A percentile compares a stretch with the other conserved stretches of the same genome.
These are phyloP conservation scores for Niebla homalea DNA, from an alignment of 495 filamentous ascomycete genomes.

Conservation along the genomic window DNA sequence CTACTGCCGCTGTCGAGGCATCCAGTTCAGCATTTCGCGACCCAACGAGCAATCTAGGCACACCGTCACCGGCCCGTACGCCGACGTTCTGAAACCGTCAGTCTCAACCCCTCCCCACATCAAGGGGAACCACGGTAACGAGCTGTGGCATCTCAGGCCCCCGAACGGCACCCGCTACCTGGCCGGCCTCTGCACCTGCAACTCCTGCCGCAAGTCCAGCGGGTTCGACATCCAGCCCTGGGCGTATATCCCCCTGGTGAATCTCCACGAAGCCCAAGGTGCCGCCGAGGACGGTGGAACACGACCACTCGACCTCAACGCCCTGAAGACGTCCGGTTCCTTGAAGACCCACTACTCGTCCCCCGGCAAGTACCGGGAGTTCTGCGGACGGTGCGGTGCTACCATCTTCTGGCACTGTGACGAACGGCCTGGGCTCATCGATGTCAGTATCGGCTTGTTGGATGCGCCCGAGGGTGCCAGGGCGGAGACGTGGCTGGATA, in stretches of 20 bases:
- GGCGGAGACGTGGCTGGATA: slow-evolving; percentile 31
- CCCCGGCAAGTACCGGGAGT: slow-evolving; percentile 33
- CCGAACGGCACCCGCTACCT: slow-evolving; percentile 21
- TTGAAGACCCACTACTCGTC: slow-evolving; percentile 33
- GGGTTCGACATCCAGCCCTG: slow-evolving; percentile 36
- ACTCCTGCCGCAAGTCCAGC: slow-evolving; percentile 34
- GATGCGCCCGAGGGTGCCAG: slow-evolving; percentile 34
- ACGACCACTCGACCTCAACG: slow-evolving; percentile 18
- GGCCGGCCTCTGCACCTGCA: slow-evolving; percentile 33
- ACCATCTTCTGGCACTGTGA: slow-evolving; percentile 34
- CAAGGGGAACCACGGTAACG: slow-evolving; percentile 16
- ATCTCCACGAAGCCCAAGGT: slow-evolving; percentile 12
- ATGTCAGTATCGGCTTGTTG: slow-evolving; percentile 38
- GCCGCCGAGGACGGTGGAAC: slow-evolving; percentile 9
- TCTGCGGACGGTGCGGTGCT: slow-evolving; percentile 40
- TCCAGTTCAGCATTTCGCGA: slow-evolving; percentile 28
- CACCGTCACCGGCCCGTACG: background rate
- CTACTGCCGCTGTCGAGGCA: slow-evolving; percentile 38
- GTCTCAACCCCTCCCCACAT: slow-evolving; percentile 13
- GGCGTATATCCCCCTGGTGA: slow-evolving; percentile 23
- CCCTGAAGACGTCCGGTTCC: slow-evolving; percentile 24
- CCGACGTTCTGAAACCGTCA: slow-evolving; percentile 12
- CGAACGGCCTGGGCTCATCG: slow-evolving; percentile 30
- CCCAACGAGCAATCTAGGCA: slow-evolving; percentile 12
- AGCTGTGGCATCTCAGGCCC: slow-evolving; percentile 28